Percentiles rank a stretch among this genome's conserved stretches.
phyloP scores from a whole-genome alignment of 257 asterid genomes.

The Ilex aquifolium region DNA sequence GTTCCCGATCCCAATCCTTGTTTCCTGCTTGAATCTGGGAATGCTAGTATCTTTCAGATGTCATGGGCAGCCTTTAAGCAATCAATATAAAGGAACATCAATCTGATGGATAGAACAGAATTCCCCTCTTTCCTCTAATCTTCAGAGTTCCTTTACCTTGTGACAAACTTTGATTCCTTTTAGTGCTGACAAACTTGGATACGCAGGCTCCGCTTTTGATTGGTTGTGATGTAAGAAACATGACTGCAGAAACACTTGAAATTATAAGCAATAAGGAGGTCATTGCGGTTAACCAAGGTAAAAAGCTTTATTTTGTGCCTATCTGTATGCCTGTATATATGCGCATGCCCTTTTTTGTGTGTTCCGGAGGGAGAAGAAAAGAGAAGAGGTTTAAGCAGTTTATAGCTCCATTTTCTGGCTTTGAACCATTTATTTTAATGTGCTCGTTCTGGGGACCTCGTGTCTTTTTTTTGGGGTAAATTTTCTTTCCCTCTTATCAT shows the following conservation, averaged over 20 bases:
- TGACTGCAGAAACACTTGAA: constrained; percentile 62
- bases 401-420: neutral
- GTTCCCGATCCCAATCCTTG: too few species aligned
- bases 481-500: neutral
- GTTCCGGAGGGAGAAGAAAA: neutral
- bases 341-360: constrained; percentile 2
- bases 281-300: constrained; percentile 89
- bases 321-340: neutral
- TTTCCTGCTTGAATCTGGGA: too few species aligned
- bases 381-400: neutral
- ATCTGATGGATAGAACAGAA: too few species aligned
- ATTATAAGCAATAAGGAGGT: constrained; percentile 78
- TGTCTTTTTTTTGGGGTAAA: neutral
- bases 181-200: neutral
- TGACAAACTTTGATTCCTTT: too few species aligned
- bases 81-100: too few species aligned
- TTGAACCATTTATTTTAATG: neutral
- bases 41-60: too few species aligned
- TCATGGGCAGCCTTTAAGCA: too few species aligned
- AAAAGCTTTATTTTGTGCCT: neutral
- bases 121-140: too few species aligned
- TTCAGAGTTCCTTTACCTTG: too few species aligned
- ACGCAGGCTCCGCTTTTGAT: constrained; percentile 81
- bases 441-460: neutral
- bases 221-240: constrained; percentile 93